Base-by-base conservation (phyloP, 352 stramenopile species). In the Peronospora tabacina region DNA sequence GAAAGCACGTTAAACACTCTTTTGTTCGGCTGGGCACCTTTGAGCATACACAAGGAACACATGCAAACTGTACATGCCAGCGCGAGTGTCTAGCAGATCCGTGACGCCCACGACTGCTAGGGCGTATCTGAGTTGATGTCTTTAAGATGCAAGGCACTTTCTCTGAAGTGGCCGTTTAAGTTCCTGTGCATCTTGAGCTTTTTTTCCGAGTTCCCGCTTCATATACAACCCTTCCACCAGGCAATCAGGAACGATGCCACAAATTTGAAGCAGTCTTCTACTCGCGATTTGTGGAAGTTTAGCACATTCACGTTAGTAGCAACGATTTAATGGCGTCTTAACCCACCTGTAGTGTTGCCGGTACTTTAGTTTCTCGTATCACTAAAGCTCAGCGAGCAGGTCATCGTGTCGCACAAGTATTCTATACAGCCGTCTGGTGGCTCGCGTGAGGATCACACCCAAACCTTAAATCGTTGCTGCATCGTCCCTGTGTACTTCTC, bases 1-100 rank as follows among this genome's bases (percentile, higher is more conserved):
- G 26, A 74, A 84, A 2, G 59, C 75, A 29, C 72, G 72, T 47
- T 88, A 75, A 32, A 65, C 63, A 29, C 66, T 78, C 35, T 70
- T 69, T 38, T 82, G 56, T 3, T 68, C 66, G 38, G 41, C 24
- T 44, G 32, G 17, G n/a, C 49, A 58, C 24, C 75, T 63, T 2
- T 72, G 56, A 0, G 63, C 35, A n/a, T n/a, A n/a, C n/a, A n/a
- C n/a, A n/a, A n/a, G n/a, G n/a, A n/a, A n/a, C n/a, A n/a, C n/a
- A n/a, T n/a, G n/a, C n/a, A n/a, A n/a, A n/a, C n/a, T n/a, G n/a
- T n/a, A n/a, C n/a, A n/a, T n/a, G n/a, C n/a, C n/a, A n/a, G n/a
- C n/a, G n/a, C n/a, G n/a, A n/a, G n/a, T n/a, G 17, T 72, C 77
- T 57, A 50, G 67, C 35, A 13, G 22, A 26, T 26, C 22, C 22